phyloP scores from a whole-genome alignment of 371 early-diverging fungal species.

The Rhizopus stolonifer region DNA sequence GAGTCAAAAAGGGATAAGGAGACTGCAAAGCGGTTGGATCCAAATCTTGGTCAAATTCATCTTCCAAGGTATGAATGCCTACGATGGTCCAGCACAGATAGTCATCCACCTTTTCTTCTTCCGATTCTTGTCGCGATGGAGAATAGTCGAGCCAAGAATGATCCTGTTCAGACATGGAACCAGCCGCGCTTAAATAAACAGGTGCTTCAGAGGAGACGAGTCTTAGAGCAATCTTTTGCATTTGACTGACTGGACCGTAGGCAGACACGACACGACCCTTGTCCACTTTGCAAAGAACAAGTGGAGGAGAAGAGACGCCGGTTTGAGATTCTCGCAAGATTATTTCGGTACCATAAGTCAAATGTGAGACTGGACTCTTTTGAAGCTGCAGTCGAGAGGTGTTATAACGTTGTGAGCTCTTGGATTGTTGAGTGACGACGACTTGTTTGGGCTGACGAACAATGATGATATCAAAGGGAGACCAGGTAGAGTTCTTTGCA shows the following conservation, averaged over 20 bases:
- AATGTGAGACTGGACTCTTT: slow-evolving; percentile 33
- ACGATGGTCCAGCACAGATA: slow-evolving; percentile 87
- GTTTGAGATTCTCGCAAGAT: slow-evolving; percentile 67
- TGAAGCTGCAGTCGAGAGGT: not conserved
- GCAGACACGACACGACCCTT: slow-evolving; percentile 68
- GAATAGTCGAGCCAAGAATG: slow-evolving; percentile 37
- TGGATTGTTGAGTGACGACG: not conserved
- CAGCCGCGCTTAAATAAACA: slow-evolving; percentile 39
- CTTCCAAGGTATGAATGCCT: slow-evolving; percentile 59
- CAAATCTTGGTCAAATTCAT: slow-evolving; percentile 49
- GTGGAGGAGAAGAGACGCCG: slow-evolving; percentile 65
- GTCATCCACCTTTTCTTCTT: slow-evolving; percentile 58
- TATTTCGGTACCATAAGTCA: slow-evolving; percentile 78
- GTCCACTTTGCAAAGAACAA: slow-evolving; percentile 81
- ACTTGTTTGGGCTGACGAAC: slow-evolving; percentile 46
- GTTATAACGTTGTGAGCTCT: not conserved
- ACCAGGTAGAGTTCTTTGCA: slow-evolving; percentile 78
- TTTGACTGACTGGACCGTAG: slow-evolving; percentile 77
- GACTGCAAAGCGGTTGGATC: slow-evolving; percentile 33
- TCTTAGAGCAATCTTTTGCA: slow-evolving; percentile 85
- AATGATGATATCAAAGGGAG: slow-evolving; percentile 72
- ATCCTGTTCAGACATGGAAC: slow-evolving; percentile 14
- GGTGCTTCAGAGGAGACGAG: slow-evolving; percentile 26
- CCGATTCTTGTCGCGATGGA: slow-evolving; percentile 17
- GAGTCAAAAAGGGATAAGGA: slow-evolving; percentile 37